Evolutionary conservation across 306 rosid species (phyloP).

Genomic region (Quercus variabilis): DNA sequence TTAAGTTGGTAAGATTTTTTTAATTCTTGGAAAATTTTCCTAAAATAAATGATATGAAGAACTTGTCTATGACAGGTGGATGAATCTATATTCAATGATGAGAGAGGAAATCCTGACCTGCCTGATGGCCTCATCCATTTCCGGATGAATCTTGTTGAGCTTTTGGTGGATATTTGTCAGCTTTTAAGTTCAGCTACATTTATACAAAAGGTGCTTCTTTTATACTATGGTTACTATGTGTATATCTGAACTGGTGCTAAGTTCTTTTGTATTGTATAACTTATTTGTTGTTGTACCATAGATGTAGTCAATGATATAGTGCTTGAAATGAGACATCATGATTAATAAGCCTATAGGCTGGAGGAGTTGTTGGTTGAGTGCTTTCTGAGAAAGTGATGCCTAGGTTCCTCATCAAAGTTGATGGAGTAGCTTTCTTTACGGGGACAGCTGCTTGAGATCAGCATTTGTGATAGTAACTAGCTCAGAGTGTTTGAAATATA

Average conservation of each 20-base stretch:
- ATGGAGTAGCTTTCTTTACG: no score
- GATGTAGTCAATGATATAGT: not conserved
- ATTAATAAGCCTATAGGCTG: not conserved
- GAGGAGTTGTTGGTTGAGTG: not conserved
- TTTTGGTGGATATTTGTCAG: slow-evolving; percentile 92
- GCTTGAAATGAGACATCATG: not conserved
- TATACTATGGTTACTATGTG: not conserved
- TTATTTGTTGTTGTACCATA: not conserved
- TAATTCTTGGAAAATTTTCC: not conserved
- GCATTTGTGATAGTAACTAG: no score
- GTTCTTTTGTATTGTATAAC: not conserved
- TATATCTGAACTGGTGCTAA: not conserved
- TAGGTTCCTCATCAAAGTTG: no score
- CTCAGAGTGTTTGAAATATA: no score
- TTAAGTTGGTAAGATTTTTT: not conserved
- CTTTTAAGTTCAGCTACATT: slow-evolving; percentile 69
- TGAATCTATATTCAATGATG: slow-evolving; percentile 61
- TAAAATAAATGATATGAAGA: slow-evolving; percentile 4
- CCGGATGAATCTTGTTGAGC: slow-evolving; percentile 82
- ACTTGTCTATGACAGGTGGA: slow-evolving; percentile 59
- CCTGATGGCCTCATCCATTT: slow-evolving; percentile 89
- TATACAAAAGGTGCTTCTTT: slow-evolving; percentile 64
- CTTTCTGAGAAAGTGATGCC: not conserved
- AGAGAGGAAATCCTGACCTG: slow-evolving; percentile 67
- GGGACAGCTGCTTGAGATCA: no score